Evolutionary conservation across 345 rosid genomes (phyloP).

Genomic region (Acer negundo): DNA sequence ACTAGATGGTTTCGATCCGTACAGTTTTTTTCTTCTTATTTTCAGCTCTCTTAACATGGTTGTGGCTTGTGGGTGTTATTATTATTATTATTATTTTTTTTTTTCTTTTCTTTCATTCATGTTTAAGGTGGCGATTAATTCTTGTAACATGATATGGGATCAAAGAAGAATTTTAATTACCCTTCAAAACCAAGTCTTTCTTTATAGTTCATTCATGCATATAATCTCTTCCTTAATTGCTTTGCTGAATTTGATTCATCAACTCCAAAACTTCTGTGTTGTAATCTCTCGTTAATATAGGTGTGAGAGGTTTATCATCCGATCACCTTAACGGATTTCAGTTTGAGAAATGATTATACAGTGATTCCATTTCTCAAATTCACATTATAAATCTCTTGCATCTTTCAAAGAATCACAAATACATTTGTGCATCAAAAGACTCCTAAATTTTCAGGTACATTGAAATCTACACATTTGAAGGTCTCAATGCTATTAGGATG

Average conservation of each 20-base stretch:
- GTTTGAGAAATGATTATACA: too few relatives aligned
- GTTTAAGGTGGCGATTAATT: slow-evolving; percentile 20
- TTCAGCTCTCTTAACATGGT: slow-evolving; percentile 24
- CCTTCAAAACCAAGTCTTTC: slow-evolving; percentile 1
- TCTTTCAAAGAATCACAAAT: not conserved
- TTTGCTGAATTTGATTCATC: not conserved
- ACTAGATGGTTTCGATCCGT: slow-evolving; percentile 35
- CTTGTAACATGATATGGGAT: slow-evolving; percentile 28
- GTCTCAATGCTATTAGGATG: slow-evolving; percentile 27
- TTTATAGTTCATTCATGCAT: not conserved
- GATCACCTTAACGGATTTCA: too few relatives aligned
- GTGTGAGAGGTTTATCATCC: too few relatives aligned
- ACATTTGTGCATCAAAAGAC: slow-evolving; percentile 1
- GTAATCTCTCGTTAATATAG: too few relatives aligned
- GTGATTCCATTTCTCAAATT: too few relatives aligned
- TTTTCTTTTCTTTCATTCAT: slow-evolving; percentile 19
- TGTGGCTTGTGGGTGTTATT: slow-evolving; percentile 24
- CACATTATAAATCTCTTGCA: not conserved
- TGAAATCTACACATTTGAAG: slow-evolving; percentile 15
- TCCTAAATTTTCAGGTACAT: not conserved
- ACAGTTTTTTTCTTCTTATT: slow-evolving; percentile 25
- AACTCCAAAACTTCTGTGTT: not conserved
- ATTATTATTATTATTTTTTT: too few relatives aligned
- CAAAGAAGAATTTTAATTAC: slow-evolving; percentile 18
- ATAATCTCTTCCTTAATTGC: not conserved